phyloP scores from a whole-genome alignment of 805 yeast genomes.

The Yarrowia sp. region DNA sequence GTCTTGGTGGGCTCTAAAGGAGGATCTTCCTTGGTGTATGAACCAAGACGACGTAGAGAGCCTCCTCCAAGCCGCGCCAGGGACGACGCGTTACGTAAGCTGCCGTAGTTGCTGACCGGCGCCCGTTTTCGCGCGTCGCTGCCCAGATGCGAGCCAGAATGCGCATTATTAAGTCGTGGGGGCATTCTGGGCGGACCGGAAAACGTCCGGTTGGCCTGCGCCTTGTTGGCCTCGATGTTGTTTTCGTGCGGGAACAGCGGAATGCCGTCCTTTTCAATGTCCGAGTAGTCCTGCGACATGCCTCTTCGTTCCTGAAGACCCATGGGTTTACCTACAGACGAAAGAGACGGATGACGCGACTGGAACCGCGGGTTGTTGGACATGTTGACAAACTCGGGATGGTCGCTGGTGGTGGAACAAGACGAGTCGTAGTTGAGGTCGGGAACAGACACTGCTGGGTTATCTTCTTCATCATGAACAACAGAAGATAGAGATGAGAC shows the following conservation, averaged over 20 bases:
- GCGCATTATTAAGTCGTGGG: slow-evolving; percentile 3
- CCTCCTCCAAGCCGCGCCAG: slow-evolving; percentile 21
- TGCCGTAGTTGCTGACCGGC: slow-evolving; percentile 12
- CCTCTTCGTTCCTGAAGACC: background rate
- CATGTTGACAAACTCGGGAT: slow-evolving; percentile 14
- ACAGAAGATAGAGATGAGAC: slow-evolving; percentile 14
- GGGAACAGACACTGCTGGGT: background rate
- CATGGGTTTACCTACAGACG: background rate
- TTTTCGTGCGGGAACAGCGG: slow-evolving; percentile 15
- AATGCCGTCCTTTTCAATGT: slow-evolving; percentile 21
- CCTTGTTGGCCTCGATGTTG: background rate
- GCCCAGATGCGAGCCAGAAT: slow-evolving; percentile 5
- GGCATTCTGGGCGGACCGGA: slow-evolving; percentile 15
- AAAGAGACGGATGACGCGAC: slow-evolving; percentile 31
- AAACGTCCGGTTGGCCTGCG: slow-evolving; percentile 10
- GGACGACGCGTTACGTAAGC: slow-evolving; percentile 9
- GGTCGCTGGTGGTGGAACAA: slow-evolving; percentile 24
- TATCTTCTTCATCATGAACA: slow-evolving; percentile 15
- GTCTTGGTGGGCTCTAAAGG: slow-evolving; percentile 14
- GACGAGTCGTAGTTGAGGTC: slow-evolving; percentile 26
- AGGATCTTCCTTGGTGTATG: slow-evolving; percentile 12
- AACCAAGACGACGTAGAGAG: slow-evolving; percentile 17
- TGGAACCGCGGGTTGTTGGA: slow-evolving; percentile 31
- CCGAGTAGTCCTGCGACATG: slow-evolving; percentile 11
- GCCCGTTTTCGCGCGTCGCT: slow-evolving; percentile 5